phyloP scores from a whole-genome alignment of 345 rosid species.

The Aquilaria malaccensis region DNA sequence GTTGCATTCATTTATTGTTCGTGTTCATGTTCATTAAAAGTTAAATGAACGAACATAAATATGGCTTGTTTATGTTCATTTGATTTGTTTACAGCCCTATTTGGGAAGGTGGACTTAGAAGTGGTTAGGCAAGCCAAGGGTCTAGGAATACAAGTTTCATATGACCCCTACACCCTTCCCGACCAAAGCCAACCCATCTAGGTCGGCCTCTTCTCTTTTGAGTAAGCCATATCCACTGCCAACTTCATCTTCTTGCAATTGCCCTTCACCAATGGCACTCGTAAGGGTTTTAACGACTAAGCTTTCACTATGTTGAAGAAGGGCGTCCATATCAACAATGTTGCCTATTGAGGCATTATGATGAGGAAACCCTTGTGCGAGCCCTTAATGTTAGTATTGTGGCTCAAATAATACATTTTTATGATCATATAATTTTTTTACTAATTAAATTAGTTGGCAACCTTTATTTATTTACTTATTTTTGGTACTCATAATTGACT shows the following conservation, averaged over 20 bases:
- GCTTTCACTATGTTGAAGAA: constrained; percentile 63
- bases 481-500: no score
- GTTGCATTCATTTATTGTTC: no score
- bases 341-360: constrained; percentile 90
- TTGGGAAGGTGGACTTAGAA: constrained; percentile 84
- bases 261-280: constrained; percentile 64
- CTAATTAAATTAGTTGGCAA: no score
- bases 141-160: constrained; percentile 77
- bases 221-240: constrained; percentile 59
- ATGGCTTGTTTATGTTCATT: no score
- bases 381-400: constrained; percentile 65
- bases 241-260: constrained; percentile 78
- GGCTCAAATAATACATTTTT: constrained; percentile 43
- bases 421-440: not conserved
- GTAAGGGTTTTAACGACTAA: constrained; percentile 54
- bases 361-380: constrained; percentile 67
- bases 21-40: no score
- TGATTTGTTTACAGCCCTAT: constrained; percentile 2
- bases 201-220: constrained; percentile 70
- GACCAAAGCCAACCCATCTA: constrained; percentile 74
- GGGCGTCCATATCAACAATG: constrained; percentile 73
- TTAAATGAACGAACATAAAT: no score
- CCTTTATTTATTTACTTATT: no score
- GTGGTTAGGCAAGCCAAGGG: constrained; percentile 85
- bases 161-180: constrained; percentile 78